phyloP scores from a whole-genome alignment of 2,329 filamentous ascomycete species.

The Coleophoma crateriformis region DNA sequence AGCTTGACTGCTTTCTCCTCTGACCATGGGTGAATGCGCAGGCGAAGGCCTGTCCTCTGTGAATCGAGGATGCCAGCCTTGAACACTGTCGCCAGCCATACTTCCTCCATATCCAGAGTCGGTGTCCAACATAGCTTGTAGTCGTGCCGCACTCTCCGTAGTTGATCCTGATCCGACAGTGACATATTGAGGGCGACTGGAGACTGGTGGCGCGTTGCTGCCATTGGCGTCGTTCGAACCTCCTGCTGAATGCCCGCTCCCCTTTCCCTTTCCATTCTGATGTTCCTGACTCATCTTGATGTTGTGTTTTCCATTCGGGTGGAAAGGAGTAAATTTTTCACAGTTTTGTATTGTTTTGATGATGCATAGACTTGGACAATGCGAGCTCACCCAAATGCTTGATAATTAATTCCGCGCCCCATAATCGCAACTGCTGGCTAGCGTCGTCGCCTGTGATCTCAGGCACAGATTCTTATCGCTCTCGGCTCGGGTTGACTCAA shows the following conservation, averaged over 20 bases:
- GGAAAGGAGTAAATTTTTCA: constrained; percentile 5
- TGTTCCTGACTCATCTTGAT: constrained; percentile 56
- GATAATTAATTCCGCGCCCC: constrained; percentile 3
- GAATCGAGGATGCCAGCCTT: constrained; percentile 38
- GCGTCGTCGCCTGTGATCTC: no score
- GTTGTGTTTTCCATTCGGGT: constrained; percentile 12
- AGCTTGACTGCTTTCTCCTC: constrained; percentile 22
- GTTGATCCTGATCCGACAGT: constrained; percentile 79
- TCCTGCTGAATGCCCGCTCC: constrained; percentile 8
- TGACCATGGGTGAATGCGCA: constrained; percentile 28
- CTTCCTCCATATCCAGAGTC: constrained; percentile 94
- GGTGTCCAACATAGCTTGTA: constrained; percentile 75
- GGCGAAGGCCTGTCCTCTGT: constrained; percentile 41
- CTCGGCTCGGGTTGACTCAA: no score
- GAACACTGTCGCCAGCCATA: constrained; percentile 55
- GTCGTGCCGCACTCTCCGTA: constrained; percentile 72
- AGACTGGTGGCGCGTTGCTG: constrained; percentile 2
- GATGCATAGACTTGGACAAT: constrained; percentile 4
- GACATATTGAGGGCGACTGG: constrained; percentile 63
- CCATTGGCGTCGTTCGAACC: constrained; percentile 7
- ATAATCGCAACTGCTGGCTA: neutral
- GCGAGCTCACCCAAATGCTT: no score
- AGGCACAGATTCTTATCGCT: no score
- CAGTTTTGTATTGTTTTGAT: constrained; percentile 5
- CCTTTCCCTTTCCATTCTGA: constrained; percentile 43